Base-by-base conservation (phyloP, 2,329 filamentous ascomycete genomes). In the Colletotrichum neosansevieriae region DNA sequence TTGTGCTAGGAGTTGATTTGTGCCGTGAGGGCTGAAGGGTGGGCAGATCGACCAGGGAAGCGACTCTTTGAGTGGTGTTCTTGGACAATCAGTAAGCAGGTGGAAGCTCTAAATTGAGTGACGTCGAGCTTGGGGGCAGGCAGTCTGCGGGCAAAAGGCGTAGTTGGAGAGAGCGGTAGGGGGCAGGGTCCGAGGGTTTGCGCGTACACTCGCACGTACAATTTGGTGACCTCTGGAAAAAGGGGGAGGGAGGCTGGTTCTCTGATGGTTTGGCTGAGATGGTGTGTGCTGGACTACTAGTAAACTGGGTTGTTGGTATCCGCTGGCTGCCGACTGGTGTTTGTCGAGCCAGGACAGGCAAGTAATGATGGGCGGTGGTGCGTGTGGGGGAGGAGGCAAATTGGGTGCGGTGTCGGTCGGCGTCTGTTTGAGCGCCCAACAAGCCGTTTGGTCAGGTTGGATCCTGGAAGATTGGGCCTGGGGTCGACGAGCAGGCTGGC, bases 21-120 rank as follows among this genome's bases (percentile, higher is more conserved):
- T 67, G 49, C 34, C 19, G 42, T 38, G 44, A 21, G 56, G 44
- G 42, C 17, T 58, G 42, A 47, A 47, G 56, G 44, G 53, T 34
- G 49, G 34, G 61, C 44, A 56, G 67, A 67, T 57, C 67, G 44
- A 69, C 63, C 49, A 45, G 50, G 38, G 50, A 45, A 67, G 42
- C 40, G 61, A 65, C 47, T 32, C 47, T 54, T 24, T 64, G 60
- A 54, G 61, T 49, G 49, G 65, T 47, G 54, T 36, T 59, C 61
- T 59, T 68, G 61, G 32, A 59, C 56, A 68, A 45, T 21, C 42
- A 49, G 53, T 49, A 59, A 58, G 61, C 65, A 38, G 61, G 65
- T 44, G 57, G 61, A 56, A 68, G 65, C 53, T 68, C 65, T 68
- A 68, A 53, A 65, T 65, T 49, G 21, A 59, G 65, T 68, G 65